Conservation (phyloP, 805 yeast genomes). For the Candida qinlingensis region DNA sequence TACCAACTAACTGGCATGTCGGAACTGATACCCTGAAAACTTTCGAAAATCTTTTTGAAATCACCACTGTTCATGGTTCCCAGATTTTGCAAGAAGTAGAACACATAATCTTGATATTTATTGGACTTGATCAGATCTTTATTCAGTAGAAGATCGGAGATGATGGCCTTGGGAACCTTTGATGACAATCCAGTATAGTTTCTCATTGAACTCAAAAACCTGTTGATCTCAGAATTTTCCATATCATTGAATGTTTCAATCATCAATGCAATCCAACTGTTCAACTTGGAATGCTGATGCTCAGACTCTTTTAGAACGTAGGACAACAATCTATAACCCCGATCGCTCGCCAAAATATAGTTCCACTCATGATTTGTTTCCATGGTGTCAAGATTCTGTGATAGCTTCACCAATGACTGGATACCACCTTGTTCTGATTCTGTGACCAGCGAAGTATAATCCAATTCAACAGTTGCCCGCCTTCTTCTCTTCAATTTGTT, state of each 20-base stretch:
- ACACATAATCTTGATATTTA: constrained; percentile 3
- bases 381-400: neutral
- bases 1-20: constrained; percentile 7
- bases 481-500: constrained; percentile 15
- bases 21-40: constrained; percentile 2
- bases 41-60: constrained; percentile 1
- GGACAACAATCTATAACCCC: constrained; percentile 6
- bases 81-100: constrained; percentile 11
- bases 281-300: constrained; percentile 2
- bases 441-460: constrained; percentile 4
- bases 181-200: constrained; percentile 6
- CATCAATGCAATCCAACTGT: constrained; percentile 9
- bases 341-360: constrained; percentile 6
- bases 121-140: neutral
- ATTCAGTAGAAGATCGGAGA: constrained; percentile 6
- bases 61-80: neutral
- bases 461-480: constrained; percentile 1
- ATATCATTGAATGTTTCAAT: constrained; percentile 4
- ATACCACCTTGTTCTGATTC: constrained; percentile 2
- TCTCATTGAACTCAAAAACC: constrained; percentile 7
- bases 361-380: constrained; percentile 9
- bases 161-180: constrained; percentile 8
- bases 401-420: constrained; percentile 7
- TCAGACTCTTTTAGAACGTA: constrained; percentile 3
- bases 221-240: neutral